Conservation (phyloP, 768 basidiomycete genomes). For the Trametes maxima region DNA sequence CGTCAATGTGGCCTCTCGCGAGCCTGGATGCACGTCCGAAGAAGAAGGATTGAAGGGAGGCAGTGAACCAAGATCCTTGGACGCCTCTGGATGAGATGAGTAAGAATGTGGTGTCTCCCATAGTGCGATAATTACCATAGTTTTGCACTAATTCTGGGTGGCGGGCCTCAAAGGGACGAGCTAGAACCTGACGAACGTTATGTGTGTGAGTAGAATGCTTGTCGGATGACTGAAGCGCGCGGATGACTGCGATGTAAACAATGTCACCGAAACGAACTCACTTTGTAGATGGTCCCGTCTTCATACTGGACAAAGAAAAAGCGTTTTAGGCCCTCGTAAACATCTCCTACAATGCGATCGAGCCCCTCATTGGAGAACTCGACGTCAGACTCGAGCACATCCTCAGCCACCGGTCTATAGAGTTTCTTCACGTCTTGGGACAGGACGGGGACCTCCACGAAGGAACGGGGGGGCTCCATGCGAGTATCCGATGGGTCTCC, state of each 20-base stretch:
- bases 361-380: constrained; percentile 21
- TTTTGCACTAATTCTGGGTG: constrained; percentile 51
- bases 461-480: background rate
- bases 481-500: background rate
- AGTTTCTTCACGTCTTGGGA: background rate
- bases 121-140: constrained; percentile 49
- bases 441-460: constrained; percentile 13
- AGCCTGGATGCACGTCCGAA: constrained; percentile 57
- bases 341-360: constrained; percentile 57
- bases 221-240: background rate
- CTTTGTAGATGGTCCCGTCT: constrained; percentile 62
- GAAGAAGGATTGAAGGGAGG: constrained; percentile 63
- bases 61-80: constrained; percentile 45
- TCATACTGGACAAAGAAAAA: constrained; percentile 65
- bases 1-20: constrained; percentile 49
- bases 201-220: too few species aligned
- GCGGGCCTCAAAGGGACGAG: constrained; percentile 37
- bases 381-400: constrained; percentile 18
- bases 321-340: constrained; percentile 37
- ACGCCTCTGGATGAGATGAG: constrained; percentile 42
- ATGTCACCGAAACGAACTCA: constrained; percentile 37
- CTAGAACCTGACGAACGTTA: constrained; percentile 19
- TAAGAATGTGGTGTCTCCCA: background rate
- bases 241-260: too few species aligned
- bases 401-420: constrained; percentile 14